Evolutionary conservation across 2,329 filamentous ascomycete genomes (phyloP).

Genomic region (Sporothrix curviconia): DNA sequence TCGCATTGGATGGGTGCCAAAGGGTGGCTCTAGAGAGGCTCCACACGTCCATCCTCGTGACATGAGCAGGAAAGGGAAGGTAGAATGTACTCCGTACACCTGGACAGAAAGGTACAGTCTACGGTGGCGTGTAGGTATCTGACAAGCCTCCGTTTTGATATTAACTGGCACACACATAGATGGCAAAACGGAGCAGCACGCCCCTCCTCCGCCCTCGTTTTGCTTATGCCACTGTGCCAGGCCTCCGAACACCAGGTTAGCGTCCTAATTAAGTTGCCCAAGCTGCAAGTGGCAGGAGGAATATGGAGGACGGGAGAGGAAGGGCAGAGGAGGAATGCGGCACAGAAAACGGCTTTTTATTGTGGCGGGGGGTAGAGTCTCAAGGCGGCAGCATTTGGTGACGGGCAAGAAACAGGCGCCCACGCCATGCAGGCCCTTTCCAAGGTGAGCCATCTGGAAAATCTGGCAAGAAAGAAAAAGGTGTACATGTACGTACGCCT

Average conservation of each 20-base stretch:
- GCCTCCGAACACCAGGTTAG: constrained; percentile 7
- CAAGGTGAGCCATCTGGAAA: too few relatives aligned
- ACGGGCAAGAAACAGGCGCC: too few relatives aligned
- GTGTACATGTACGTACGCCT: too few relatives aligned
- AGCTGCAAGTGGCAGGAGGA: too few relatives aligned
- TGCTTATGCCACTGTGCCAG: not conserved
- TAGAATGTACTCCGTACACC: not conserved
- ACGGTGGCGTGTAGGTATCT: not conserved
- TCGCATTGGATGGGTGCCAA: not conserved
- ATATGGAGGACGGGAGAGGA: not conserved
- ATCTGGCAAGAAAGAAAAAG: too few relatives aligned
- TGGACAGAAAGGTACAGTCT: not conserved
- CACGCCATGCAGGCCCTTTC: too few relatives aligned
- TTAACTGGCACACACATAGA: constrained; percentile 1
- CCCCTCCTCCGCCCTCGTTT: not conserved
- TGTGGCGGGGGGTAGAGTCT: too few relatives aligned
- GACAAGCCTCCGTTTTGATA: not conserved
- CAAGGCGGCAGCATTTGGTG: too few relatives aligned
- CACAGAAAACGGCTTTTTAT: too few relatives aligned
- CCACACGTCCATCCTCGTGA: not conserved
- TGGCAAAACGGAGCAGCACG: not conserved
- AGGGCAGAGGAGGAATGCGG: too few relatives aligned
- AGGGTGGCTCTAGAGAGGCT: not conserved
- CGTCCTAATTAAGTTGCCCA: not conserved
- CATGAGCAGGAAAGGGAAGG: not conserved